Evolutionary conservation across 1,284 basidiomycete genomes (phyloP).

Genomic region (Pyrrhoderma lamaoense): DNA sequence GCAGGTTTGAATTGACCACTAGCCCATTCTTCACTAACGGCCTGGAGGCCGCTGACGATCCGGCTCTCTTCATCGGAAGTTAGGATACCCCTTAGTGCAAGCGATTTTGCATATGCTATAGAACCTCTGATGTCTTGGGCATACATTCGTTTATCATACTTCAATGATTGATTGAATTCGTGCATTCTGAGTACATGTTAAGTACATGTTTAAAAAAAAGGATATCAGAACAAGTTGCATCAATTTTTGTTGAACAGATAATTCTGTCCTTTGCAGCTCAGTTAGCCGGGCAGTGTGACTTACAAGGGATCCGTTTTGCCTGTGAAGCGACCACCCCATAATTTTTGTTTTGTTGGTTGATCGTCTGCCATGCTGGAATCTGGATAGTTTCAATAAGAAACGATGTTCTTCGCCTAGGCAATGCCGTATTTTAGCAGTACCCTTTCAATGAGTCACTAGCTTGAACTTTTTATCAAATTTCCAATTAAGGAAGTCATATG

Average conservation of each 20-base stretch:
- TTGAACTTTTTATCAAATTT: not conserved
- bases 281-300: conserved; percentile 26
- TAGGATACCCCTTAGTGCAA: conserved; percentile 75
- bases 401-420: not conserved
- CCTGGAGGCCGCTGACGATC: conserved; percentile 73
- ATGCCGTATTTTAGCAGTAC: not conserved
- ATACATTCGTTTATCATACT: conserved; percentile 93
- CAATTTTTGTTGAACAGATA: conserved; percentile 8
- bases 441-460: not conserved
- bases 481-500: not conserved
- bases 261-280: conserved; percentile 11
- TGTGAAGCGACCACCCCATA: conserved; percentile 89
- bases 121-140: conserved; percentile 89
- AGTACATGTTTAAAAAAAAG: too few relatives aligned
- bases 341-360: conserved; percentile 67
- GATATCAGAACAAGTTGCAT: too few relatives aligned
- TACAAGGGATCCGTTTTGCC: conserved; percentile 84
- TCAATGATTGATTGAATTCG: conserved; percentile 91
- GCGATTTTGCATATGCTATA: conserved; percentile 89
- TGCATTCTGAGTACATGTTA: conserved; percentile 63
- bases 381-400: not conserved
- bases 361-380: conserved; percentile 40
- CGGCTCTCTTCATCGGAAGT: conserved; percentile 66
- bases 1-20: conserved; percentile 45
- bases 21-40: conserved; percentile 84